phyloP scores from a whole-genome alignment of 1,284 basidiomycete species.

The Sporisorium iseilematis-ciliati region DNA sequence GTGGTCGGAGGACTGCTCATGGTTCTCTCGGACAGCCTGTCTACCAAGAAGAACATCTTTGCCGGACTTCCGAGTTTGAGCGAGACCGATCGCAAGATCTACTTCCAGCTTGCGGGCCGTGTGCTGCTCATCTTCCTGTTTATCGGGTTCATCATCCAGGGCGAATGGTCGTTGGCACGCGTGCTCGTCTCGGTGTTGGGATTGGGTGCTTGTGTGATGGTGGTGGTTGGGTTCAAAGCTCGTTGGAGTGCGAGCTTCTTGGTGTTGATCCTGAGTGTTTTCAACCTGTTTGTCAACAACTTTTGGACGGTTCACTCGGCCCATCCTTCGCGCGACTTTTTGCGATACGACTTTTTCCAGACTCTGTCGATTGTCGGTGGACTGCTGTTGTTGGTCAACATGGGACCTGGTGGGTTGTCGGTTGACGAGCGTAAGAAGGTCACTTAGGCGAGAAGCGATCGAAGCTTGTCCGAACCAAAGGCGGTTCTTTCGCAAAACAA shows the following conservation, averaged over 20 bases:
- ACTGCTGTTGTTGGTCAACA: conserved; percentile 94
- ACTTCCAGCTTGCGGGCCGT: conserved; percentile 88
- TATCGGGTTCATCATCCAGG: conserved; percentile 95
- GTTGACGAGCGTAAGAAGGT: conserved; percentile 99
- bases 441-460: conserved; percentile 32
- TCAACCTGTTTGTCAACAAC: conserved; percentile 94
- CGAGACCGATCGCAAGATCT: conserved; percentile 98
- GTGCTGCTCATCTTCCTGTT: conserved; percentile 99
- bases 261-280: conserved; percentile 87
- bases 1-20: conserved; percentile 94
- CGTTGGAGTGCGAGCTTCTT: conserved; percentile 99
- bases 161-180: conserved; percentile 86
- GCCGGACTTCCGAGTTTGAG: conserved; percentile 87
- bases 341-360: conserved; percentile 74
- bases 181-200: conserved; percentile 82
- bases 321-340: conserved; percentile 96
- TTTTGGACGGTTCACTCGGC: conserved; percentile 93
- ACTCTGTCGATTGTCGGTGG: conserved; percentile 91
- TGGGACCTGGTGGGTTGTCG: conserved; percentile 95
- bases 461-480: too few species aligned
- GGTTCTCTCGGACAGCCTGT: conserved; percentile 95
- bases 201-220: conserved; percentile 87
- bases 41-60: conserved; percentile 82
- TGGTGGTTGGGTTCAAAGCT: conserved; percentile 98
- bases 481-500: neutral